Evolutionary conservation across 139 green algal genomes (phyloP).

Genomic region (Micractinium sp.): DNA sequence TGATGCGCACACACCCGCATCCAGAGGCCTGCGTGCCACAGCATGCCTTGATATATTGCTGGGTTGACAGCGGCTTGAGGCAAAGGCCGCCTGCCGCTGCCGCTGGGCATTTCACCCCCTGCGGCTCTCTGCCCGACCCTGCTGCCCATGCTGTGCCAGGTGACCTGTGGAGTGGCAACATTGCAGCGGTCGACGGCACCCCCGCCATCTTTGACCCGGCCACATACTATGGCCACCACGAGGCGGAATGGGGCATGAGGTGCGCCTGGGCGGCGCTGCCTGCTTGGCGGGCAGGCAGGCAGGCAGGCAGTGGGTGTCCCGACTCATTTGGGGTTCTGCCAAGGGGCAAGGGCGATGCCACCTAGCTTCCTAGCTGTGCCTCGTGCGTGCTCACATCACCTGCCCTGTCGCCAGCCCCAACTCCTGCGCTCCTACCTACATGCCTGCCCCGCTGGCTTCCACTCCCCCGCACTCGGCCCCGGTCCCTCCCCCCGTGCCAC

Average conservation of each 20-base stretch:
- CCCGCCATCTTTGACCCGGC: slow-evolving; percentile 88
- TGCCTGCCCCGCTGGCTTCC: not conserved
- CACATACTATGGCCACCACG: slow-evolving; percentile 91
- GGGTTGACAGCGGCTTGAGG: too few species aligned
- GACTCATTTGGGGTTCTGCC: too few species aligned
- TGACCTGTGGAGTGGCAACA: slow-evolving; percentile 98
- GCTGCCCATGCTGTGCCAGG: not conserved
- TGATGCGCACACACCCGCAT: too few species aligned
- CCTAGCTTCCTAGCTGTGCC: not conserved
- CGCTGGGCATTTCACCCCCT: too few species aligned
- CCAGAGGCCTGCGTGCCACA: too few species aligned
- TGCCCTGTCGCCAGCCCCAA: not conserved
- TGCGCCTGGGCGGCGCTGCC: not conserved
- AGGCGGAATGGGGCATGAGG: slow-evolving; percentile 38
- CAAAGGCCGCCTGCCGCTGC: too few species aligned
- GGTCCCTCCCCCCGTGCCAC: not conserved
- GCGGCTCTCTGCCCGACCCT: too few species aligned
- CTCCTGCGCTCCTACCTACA: not conserved
- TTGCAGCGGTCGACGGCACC: slow-evolving; percentile 72
- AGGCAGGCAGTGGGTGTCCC: not conserved
- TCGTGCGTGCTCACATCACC: too few species aligned
- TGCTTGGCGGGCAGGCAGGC: not conserved
- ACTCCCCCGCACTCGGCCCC: not conserved
- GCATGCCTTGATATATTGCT: too few species aligned
- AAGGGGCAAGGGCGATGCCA: not conserved